Evolutionary conservation across 1,284 basidiomycete species (phyloP), one percentile per base, ranked within the genome.

Genomic region (Ganoderma resinaceum): DNA sequence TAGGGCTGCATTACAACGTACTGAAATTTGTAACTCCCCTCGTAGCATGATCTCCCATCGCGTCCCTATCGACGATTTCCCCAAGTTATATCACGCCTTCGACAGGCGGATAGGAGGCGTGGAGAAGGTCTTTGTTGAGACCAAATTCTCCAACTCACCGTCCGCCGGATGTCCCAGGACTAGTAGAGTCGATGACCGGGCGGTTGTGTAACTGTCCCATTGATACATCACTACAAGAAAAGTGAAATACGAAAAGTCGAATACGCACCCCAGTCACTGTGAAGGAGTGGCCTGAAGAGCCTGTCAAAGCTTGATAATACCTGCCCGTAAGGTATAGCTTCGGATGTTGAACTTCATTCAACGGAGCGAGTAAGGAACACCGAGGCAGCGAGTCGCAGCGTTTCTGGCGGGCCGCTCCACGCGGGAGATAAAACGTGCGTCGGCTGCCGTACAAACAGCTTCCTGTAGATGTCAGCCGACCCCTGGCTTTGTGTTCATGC

Each of bases 91-190:
- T 72, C 77, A 77, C 35, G 86, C 87, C 11, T 92, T 93, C 72
- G 89, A 92, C 75, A 83, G 86, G 69, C 84, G 88, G n/a, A 71
- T 82, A 63, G 82, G 77, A 20, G 89, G 89, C 3, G 87, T 93
- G 18, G 82, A 87, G 77, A 92, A 93, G 78, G 91, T 92, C 2
- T 88, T 89, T 72, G 87, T 89, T 3, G 81, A 87, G 80, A 89
- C 85, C 37, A 81, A 83, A 71, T 82, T 83, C 76, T 89, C 88
- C 1, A 76, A 78, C 20, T 78, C 83, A 3, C 85, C 88, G 0
- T 80, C 81, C 2, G 70, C 78, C 2, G 86, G 86, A 0, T 87
- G 84, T 77, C 89, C 89, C 4, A 80, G 76, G 65, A 73, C 82
- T 18, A 84, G 78, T 57, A 82, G 85, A 53, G 88, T 91, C 3